A percentile compares a stretch with the other conserved stretches of the same genome.
Conservation (phyloP, 176 grass and related monocot genomes). For the Aegilops speltoides region DNA sequence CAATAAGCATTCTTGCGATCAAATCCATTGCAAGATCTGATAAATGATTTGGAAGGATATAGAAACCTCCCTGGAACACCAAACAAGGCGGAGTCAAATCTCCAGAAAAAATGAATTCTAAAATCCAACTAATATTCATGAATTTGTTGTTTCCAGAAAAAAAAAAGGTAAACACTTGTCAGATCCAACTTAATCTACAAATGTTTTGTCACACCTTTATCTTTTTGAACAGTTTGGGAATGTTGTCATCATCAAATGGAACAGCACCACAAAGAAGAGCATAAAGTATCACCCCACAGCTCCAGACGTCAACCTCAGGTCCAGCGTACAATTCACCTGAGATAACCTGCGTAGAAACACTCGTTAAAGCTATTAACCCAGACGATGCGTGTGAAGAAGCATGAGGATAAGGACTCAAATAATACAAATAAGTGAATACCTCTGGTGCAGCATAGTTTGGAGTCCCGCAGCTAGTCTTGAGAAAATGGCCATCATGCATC, state of each 20-base stretch:
- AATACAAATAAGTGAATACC: constrained; percentile 44
- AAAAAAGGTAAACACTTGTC: not conserved
- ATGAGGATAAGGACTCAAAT: constrained; percentile 7
- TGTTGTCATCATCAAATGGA: constrained; percentile 96
- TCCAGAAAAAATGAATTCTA: not conserved
- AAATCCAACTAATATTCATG: not conserved
- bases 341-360: constrained; percentile 57
- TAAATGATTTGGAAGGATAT: constrained; percentile 92
- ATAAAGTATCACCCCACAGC: constrained; percentile 96
- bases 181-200: not conserved
- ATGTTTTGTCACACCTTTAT: constrained; percentile 69
- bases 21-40: constrained; percentile 81
- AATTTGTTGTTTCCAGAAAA: no score
- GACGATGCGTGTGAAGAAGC: not conserved
- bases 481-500: constrained; percentile 96
- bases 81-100: constrained; percentile 20
- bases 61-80: constrained; percentile 66
- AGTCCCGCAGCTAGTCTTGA: constrained; percentile 96
- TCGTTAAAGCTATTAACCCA: constrained; percentile 8
- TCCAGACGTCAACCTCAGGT: constrained; percentile 97
- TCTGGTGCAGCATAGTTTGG: constrained; percentile 97
- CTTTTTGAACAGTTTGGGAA: constrained; percentile 86
- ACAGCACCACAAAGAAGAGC: constrained; percentile 91
- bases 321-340: constrained; percentile 92
- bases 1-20: constrained; percentile 85